phyloP scores from a whole-genome alignment of 1,284 basidiomycete species.

The Tetrapyrgos nigripes region DNA sequence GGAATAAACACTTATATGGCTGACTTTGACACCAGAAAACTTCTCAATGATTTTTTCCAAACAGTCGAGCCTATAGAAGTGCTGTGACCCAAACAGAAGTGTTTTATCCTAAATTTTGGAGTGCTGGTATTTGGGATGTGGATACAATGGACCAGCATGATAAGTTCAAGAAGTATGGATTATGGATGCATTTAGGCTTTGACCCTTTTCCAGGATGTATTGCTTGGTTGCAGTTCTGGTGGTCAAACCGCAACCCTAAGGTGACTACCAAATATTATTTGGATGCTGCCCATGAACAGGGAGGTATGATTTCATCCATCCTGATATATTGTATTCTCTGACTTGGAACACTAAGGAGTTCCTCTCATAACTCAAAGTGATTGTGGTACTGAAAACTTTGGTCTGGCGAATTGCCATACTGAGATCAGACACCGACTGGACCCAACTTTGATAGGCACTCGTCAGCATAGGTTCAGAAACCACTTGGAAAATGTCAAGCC shows the following conservation, averaged over 20 bases:
- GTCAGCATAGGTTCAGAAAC: constrained; percentile 25
- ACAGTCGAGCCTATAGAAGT: constrained; percentile 19
- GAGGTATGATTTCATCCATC: neutral
- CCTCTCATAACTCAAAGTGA: constrained; percentile 32
- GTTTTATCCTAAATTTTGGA: constrained; percentile 31
- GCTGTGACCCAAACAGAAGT: neutral
- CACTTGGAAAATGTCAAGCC: constrained; percentile 25
- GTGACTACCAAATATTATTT: constrained; percentile 3
- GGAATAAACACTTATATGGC: neutral
- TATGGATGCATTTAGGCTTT: constrained; percentile 36
- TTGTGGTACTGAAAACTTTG: constrained; percentile 31
- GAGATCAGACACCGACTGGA: constrained; percentile 27
- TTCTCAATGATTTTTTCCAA: constrained; percentile 1
- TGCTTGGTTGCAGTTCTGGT: constrained; percentile 5
- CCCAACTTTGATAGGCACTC: constrained; percentile 20
- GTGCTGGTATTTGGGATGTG: constrained; percentile 40
- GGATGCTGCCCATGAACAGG: neutral
- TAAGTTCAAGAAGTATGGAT: constrained; percentile 37
- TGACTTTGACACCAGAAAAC: neutral
- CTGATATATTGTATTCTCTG: neutral
- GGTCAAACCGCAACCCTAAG: constrained; percentile 10
- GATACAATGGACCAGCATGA: constrained; percentile 31
- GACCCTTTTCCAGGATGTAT: constrained; percentile 2
- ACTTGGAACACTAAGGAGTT: constrained; percentile 16
- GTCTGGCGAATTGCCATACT: constrained; percentile 32